phyloP scores from a whole-genome alignment of 495 filamentous ascomycete genomes.

The Choiromyces venosus region DNA sequence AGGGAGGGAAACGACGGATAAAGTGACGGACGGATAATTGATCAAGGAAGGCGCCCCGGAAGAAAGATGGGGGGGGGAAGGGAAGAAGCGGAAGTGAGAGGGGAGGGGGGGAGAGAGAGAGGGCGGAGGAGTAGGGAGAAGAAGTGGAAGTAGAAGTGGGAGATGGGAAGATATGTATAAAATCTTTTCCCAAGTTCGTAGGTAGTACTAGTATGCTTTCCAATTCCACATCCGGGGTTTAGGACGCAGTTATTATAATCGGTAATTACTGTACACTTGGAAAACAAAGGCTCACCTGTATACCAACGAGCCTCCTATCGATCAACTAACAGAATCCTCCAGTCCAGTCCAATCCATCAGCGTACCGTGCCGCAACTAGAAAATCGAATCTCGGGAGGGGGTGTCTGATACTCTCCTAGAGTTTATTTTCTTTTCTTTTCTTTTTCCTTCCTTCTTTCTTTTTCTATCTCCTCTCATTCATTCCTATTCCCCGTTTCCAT shows the following conservation, averaged over 20 bases:
- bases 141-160: not conserved
- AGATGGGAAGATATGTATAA: not conserved
- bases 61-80: not conserved
- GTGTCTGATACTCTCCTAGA: not conserved
- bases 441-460: not conserved
- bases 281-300: not conserved
- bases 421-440: not conserved
- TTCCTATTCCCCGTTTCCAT: not conserved
- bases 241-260: not conserved
- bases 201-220: not conserved
- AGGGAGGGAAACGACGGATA: conserved; percentile 2
- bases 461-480: not conserved
- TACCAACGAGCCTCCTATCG: not conserved
- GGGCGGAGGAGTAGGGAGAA: conserved; percentile 9
- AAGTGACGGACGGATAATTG: not conserved
- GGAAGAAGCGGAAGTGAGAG: not conserved
- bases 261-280: not conserved
- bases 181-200: not conserved
- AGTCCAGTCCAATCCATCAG: not conserved
- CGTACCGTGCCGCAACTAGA: not conserved
- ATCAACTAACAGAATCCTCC: not conserved
- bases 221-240: not conserved
- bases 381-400: not conserved
- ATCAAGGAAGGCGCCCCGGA: not conserved
- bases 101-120: not conserved